phyloP scores from a whole-genome alignment of 2,329 filamentous ascomycete genomes.

The Ophiostoma triangulosporum region DNA sequence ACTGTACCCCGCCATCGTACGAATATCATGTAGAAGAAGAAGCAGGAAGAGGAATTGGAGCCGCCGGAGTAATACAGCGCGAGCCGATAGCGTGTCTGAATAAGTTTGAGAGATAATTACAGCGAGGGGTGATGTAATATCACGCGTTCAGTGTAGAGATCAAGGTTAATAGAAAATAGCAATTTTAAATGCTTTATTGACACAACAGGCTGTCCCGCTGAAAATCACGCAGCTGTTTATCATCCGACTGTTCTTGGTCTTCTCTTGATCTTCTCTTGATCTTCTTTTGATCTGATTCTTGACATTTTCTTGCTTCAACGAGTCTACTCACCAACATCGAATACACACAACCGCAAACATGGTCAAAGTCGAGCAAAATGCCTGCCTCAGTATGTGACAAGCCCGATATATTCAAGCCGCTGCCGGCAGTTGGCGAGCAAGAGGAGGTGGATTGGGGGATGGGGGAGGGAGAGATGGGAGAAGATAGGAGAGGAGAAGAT shows the following conservation, averaged over 20 bases:
- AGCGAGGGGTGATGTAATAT: conserved; percentile 3
- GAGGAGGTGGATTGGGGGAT: conserved; percentile 35
- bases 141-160: neutral
- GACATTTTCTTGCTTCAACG: neutral
- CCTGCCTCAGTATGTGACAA: conserved; percentile 44
- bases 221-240: conserved; percentile 12
- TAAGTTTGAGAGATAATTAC: conserved; percentile 3
- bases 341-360: conserved; percentile 21
- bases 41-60: too few relatives aligned
- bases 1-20: neutral
- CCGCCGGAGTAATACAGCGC: too few relatives aligned
- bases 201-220: neutral
- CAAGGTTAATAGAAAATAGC: neutral
- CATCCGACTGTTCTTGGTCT: neutral
- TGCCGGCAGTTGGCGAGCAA: conserved; percentile 7
- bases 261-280: neutral
- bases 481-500: neutral
- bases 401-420: conserved; percentile 7
- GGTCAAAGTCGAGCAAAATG: conserved; percentile 44
- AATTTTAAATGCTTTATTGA: neutral
- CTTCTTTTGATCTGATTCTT: neutral
- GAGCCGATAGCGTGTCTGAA: neutral
- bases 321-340: conserved; percentile 14
- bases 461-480: conserved; percentile 15
- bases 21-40: neutral